phyloP scores from a whole-genome alignment of 371 early-diverging fungal species.

The Mortierella sp. region DNA sequence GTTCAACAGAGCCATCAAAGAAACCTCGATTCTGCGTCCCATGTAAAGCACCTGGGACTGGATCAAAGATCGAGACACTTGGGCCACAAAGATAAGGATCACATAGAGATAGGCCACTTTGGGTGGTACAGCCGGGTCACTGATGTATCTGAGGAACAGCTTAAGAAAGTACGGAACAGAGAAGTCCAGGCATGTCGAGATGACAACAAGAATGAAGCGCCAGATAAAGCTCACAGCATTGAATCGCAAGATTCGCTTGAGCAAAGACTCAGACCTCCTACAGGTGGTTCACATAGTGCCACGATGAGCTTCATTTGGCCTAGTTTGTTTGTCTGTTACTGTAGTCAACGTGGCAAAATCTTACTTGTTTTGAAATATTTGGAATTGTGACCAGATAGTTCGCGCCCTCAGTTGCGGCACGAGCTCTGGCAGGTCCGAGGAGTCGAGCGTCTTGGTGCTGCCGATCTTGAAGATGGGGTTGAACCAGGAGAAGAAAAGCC shows the following conservation, averaged over 20 bases:
- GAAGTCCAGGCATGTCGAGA: conserved; percentile 65
- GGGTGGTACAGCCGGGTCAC: conserved; percentile 53
- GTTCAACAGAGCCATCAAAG: conserved; percentile 62
- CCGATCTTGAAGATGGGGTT: conserved; percentile 47
- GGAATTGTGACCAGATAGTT: conserved; percentile 52
- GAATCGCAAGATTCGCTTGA: conserved; percentile 35
- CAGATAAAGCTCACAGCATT: conserved; percentile 33
- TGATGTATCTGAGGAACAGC: conserved; percentile 60
- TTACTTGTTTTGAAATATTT: conserved; percentile 38
- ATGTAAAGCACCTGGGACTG: conserved; percentile 68
- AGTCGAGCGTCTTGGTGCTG: conserved; percentile 44
- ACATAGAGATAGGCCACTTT: conserved; percentile 63
- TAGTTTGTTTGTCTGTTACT: no score
- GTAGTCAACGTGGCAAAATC: no score
- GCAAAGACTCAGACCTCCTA: no score
- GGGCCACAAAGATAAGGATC: conserved; percentile 63
- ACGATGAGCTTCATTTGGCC: no score
- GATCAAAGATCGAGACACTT: conserved; percentile 62
- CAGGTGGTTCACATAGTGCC: no score
- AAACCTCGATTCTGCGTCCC: conserved; percentile 64
- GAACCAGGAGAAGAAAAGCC: conserved; percentile 57
- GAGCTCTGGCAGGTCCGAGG: conserved; percentile 48
- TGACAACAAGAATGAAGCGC: conserved; percentile 64
- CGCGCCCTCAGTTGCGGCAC: conserved; percentile 42
- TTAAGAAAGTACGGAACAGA: conserved; percentile 65